A percentile compares a stretch with the other conserved stretches of the same genome.
These are phyloP conservation scores for Talaromyces rugulosus DNA, from an alignment of 2,329 filamentous ascomycete genomes.

Conservation along the genomic window DNA sequence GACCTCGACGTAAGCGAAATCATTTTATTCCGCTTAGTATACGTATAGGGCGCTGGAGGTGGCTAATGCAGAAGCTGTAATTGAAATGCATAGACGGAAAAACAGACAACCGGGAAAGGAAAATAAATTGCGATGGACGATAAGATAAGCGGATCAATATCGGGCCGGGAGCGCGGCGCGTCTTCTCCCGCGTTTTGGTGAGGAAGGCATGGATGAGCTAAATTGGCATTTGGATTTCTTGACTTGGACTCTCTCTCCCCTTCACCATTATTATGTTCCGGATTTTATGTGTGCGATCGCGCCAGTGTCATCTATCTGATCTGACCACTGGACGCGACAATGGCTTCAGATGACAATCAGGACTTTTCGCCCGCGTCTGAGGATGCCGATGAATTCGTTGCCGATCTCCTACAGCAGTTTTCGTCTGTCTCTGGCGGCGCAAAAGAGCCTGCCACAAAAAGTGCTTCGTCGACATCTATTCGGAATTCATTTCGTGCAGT, in stretches of 20 bases:
- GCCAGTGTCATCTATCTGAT: neutral
- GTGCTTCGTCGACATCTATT: too few species aligned
- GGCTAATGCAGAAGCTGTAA: neutral
- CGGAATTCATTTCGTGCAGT: neutral
- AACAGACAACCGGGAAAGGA: neutral
- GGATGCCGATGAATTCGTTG: conserved; percentile 17
- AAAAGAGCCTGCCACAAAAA: neutral
- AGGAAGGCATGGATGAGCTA: neutral
- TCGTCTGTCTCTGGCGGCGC: neutral
- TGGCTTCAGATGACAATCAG: neutral
- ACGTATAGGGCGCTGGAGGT: neutral
- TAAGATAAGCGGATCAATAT: neutral
- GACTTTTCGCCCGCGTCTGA: conserved; percentile 15
- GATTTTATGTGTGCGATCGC: neutral
- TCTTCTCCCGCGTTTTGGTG: neutral
- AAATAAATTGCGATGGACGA: neutral
- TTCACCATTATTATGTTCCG: too few species aligned
- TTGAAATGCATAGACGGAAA: neutral
- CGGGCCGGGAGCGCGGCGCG: neutral
- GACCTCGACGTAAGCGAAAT: neutral
- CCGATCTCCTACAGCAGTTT: conserved; percentile 18
- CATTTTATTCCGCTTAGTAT: neutral
- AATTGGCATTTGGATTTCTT: neutral
- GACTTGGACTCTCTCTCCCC: too few species aligned
- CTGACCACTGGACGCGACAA: neutral